These are phyloP conservation scores for Chondrus crispus DNA, from an alignment of 23 red algal species.

Conservation along the genomic window DNA sequence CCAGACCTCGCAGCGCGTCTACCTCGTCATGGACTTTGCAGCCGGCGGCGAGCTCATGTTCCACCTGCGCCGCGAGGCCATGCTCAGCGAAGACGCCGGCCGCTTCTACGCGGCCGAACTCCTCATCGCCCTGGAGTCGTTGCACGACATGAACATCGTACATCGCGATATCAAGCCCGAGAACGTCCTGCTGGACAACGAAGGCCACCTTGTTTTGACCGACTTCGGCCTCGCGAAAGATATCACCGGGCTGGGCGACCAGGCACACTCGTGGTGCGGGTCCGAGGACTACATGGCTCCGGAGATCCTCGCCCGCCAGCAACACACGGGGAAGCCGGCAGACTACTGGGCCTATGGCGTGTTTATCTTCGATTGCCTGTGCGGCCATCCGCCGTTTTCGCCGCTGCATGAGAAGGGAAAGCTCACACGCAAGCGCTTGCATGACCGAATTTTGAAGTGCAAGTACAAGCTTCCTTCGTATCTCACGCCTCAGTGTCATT, in stretches of 20 bases:
- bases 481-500: slow-evolving; percentile 74
- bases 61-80: slow-evolving; percentile 79
- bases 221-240: slow-evolving; percentile 97
- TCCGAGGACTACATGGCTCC: slow-evolving; percentile 97
- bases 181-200: slow-evolving; percentile 88
- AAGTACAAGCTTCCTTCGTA: slow-evolving; percentile 83
- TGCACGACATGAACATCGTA: slow-evolving; percentile 88
- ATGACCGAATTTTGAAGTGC: slow-evolving; percentile 81
- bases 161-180: slow-evolving; percentile 98
- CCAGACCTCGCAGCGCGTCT: slow-evolving; percentile 76
- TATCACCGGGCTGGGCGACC: slow-evolving; percentile 1
- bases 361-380: slow-evolving; percentile 91
- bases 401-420: slow-evolving; percentile 53
- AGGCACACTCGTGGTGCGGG: slow-evolving; percentile 96
- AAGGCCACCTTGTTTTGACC: slow-evolving; percentile 83
- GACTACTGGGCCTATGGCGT: slow-evolving; percentile 91
- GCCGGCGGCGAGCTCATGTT: slow-evolving; percentile 89
- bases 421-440: slow-evolving; percentile 66
- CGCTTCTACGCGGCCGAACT: slow-evolving; percentile 96
- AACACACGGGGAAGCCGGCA: slow-evolving; percentile 65
- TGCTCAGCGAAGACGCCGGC: slow-evolving; percentile 78
- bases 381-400: slow-evolving; percentile 92
- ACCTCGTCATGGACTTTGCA: slow-evolving; percentile 97
- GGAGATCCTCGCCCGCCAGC: slow-evolving; percentile 81
- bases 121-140: slow-evolving; percentile 79